Conservation (phyloP, 2,329 filamentous ascomycete genomes). For the Beauveria asiatica region DNA sequence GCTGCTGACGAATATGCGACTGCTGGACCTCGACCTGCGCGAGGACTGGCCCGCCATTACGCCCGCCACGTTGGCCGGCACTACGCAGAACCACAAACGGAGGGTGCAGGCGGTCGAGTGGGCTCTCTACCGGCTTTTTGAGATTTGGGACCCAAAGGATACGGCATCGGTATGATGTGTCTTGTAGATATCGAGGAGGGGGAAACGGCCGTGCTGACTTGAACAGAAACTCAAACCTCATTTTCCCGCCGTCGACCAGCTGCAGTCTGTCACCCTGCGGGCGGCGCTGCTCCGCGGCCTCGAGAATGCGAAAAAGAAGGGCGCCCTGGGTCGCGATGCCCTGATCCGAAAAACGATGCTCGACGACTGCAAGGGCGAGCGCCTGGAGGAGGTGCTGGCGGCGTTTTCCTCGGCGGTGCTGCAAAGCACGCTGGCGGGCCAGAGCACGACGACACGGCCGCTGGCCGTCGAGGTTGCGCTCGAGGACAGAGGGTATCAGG, state of each 20-base stretch:
- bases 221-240: slow-evolving; percentile 78
- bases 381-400: slow-evolving; percentile 77
- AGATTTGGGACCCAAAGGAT: slow-evolving; percentile 71
- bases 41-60: slow-evolving; percentile 76
- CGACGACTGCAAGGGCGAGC: slow-evolving; percentile 89
- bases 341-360: slow-evolving; percentile 90
- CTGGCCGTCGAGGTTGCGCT: slow-evolving; percentile 47
- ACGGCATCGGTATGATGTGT: slow-evolving; percentile 62
- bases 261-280: slow-evolving; percentile 85
- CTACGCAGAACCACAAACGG: slow-evolving; percentile 67
- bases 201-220: background rate
- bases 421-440: slow-evolving; percentile 52
- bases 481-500: slow-evolving; percentile 49
- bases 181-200: too few relatives aligned
- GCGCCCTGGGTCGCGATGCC: slow-evolving; percentile 67
- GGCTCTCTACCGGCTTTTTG: slow-evolving; percentile 81
- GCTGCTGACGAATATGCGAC: slow-evolving; percentile 77
- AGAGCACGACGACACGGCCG: slow-evolving; percentile 27
- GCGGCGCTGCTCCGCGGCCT: slow-evolving; percentile 73
- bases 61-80: slow-evolving; percentile 60
- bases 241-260: slow-evolving; percentile 82
- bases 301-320: slow-evolving; percentile 81
- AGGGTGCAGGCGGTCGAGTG: slow-evolving; percentile 80
- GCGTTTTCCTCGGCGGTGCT: slow-evolving; percentile 78
- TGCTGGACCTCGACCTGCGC: slow-evolving; percentile 69